These are phyloP conservation scores for Coix lacrymajobi DNA, from an alignment of 176 grass and related monocot genomes.

Conservation along the genomic window DNA sequence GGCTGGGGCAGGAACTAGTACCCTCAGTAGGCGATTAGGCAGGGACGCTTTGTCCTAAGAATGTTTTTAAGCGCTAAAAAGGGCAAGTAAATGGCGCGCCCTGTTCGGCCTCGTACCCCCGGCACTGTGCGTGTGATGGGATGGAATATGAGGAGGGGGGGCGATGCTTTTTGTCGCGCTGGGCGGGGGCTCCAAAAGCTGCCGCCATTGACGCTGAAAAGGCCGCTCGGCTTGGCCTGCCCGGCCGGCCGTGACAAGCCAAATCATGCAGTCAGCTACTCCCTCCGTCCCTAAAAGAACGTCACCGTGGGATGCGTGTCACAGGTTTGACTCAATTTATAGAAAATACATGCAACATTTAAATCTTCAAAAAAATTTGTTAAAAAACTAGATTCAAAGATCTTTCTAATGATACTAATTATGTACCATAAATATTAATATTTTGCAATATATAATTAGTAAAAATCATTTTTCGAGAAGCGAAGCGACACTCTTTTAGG, in stretches of 20 bases:
- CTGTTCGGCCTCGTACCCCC: background rate
- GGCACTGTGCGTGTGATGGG: slow-evolving; percentile 27
- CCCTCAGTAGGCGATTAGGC: slow-evolving; percentile 20
- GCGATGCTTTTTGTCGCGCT: slow-evolving; percentile 49
- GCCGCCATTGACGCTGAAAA: slow-evolving; percentile 50
- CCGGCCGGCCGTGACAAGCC: slow-evolving; percentile 43
- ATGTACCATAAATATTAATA: no score
- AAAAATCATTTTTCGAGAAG: no score
- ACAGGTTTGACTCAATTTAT: no score
- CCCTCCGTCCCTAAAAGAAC: no score
- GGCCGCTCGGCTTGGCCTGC: slow-evolving; percentile 8
- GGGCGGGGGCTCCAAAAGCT: slow-evolving; percentile 26
- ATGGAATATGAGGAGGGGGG: slow-evolving; percentile 26
- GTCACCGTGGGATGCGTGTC: no score
- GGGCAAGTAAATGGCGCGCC: background rate
- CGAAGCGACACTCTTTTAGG: no score
- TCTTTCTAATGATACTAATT: no score
- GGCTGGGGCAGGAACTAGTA: background rate
- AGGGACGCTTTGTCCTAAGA: slow-evolving; percentile 1
- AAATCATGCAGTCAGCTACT: slow-evolving; percentile 31
- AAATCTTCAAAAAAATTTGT: no score
- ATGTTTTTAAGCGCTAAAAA: slow-evolving; percentile 1
- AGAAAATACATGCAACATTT: no score
- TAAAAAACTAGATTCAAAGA: no score
- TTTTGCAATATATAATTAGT: no score